Evolutionary conservation across 345 rosid genomes (phyloP), one percentile per base, ranked within the genome.

Genomic region (Draba incana): DNA sequence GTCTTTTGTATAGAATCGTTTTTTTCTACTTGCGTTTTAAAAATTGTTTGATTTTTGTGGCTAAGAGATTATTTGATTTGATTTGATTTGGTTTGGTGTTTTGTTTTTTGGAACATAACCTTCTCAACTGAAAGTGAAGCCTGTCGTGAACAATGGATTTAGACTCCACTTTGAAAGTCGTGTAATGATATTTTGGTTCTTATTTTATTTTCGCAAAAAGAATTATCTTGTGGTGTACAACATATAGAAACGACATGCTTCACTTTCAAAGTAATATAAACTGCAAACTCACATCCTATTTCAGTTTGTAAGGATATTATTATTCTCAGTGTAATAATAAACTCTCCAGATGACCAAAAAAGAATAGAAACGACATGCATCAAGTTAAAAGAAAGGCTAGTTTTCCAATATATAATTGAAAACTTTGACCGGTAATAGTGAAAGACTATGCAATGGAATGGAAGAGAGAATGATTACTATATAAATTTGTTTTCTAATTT

Each of bases 1-100:
- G 72, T 67, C 73, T 60, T 48, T 44, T 68, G 70, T 68, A 71
- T 15, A 77, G 64, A 25, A 43, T 64, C 66, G 20, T 38, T 62
- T 51, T 66, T 51, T 23, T 64, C 39, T 35, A 33, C 37, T 33
- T 33, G 37, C 37, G 47, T 66, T 30, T 71, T 16, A 75, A 38
- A 57, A 51, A 43, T 45, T 55, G 69, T 68, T 64, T 68, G 59
- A 75, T 75, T 63, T 57, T 49, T 70, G 67, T 57, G 75, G 47
- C 31, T 47, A 56, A 55, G 10, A 24, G 58, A 68, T 62, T 55
- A 62, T 68, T 46, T 75, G 67, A 31, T 74, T 59, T 61, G 63
- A 45, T 73, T 66, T 20, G 20, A 20, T 20, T 20, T 65, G 69
- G 64, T 69, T 69, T 79, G 69, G 56, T 75, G 69, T 72, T 76